Percentiles rank a stretch among this genome's conserved stretches.
phyloP scores from a whole-genome alignment of 2,329 filamentous ascomycete species.

The Apiospora saccharicola region DNA sequence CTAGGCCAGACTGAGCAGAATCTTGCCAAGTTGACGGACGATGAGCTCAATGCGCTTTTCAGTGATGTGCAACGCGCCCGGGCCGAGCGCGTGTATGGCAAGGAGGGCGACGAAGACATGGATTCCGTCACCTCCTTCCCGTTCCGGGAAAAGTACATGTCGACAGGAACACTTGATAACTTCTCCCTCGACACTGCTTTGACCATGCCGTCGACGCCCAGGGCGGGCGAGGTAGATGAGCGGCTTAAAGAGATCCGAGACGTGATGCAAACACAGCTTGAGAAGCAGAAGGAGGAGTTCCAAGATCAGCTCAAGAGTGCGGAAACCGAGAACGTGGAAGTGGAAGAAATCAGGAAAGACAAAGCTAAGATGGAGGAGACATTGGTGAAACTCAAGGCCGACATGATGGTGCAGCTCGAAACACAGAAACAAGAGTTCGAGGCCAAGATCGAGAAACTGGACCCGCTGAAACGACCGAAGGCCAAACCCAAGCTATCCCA shows the following conservation, averaged over 20 bases:
- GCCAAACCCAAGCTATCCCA: conserved; percentile 72
- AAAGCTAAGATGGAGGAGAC: conserved; percentile 86
- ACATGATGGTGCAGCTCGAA: conserved; percentile 87
- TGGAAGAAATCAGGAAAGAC: conserved; percentile 84
- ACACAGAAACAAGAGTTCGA: conserved; percentile 87
- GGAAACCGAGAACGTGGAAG: conserved; percentile 77
- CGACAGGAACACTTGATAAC: conserved; percentile 92
- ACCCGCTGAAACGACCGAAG: conserved; percentile 67
- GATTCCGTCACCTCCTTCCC: conserved; percentile 91
- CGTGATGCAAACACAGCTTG: conserved; percentile 83
- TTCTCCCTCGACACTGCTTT: conserved; percentile 94
- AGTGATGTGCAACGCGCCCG: conserved; percentile 92
- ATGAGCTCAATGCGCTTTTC: conserved; percentile 91
- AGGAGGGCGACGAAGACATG: conserved; percentile 86
- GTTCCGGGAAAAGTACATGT: conserved; percentile 92
- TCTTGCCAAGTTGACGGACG: conserved; percentile 87
- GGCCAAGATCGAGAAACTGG: conserved; percentile 80
- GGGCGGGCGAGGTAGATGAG: conserved; percentile 78
- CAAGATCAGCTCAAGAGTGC: conserved; percentile 78
- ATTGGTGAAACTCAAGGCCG: conserved; percentile 78
- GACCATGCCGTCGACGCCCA: conserved; percentile 93
- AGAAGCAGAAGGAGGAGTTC: conserved; percentile 85
- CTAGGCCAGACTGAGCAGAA: conserved; percentile 86
- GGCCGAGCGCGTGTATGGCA: conserved; percentile 73
- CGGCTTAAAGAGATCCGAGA: conserved; percentile 77